phyloP scores from a whole-genome alignment of 2,329 filamentous ascomycete genomes.

The Escovopsis sp. region DNA sequence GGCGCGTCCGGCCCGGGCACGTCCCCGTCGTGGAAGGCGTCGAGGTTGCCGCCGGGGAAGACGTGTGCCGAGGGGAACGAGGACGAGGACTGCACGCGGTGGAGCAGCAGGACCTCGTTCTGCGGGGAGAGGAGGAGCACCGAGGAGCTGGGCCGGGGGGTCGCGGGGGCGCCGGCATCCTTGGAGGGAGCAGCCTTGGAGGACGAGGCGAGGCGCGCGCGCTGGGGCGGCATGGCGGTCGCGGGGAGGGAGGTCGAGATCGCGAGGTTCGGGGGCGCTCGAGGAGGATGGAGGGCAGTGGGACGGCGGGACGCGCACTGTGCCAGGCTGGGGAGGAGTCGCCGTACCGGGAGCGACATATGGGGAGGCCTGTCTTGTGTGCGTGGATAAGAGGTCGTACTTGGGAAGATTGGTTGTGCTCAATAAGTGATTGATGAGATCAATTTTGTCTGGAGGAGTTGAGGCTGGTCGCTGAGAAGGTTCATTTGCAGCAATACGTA shows the following conservation, averaged over 20 bases:
- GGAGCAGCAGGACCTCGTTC: constrained; percentile 79
- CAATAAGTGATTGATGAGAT: no score
- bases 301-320: not conserved
- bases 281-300: not conserved
- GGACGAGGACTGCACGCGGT: constrained; percentile 66
- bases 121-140: constrained; percentile 72
- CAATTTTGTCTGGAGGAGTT: no score
- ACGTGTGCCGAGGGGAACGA: constrained; percentile 89
- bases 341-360: not conserved
- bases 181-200: constrained; percentile 5
- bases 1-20: constrained; percentile 31
- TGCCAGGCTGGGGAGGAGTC: no score
- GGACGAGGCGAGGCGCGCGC: constrained; percentile 4
- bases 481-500: no score
- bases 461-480: no score
- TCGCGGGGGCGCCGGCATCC: constrained; percentile 10
- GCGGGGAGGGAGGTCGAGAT: not conserved
- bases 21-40: constrained; percentile 58
- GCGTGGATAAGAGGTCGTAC: no score
- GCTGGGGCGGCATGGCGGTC: constrained; percentile 2
- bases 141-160: constrained; percentile 54
- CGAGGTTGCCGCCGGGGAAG: constrained; percentile 82
- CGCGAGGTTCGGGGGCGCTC: no score
- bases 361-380: not conserved
- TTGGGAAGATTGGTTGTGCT: no score